phyloP scores from a whole-genome alignment of 1,139 yeast species.

The Taphrina populina region DNA sequence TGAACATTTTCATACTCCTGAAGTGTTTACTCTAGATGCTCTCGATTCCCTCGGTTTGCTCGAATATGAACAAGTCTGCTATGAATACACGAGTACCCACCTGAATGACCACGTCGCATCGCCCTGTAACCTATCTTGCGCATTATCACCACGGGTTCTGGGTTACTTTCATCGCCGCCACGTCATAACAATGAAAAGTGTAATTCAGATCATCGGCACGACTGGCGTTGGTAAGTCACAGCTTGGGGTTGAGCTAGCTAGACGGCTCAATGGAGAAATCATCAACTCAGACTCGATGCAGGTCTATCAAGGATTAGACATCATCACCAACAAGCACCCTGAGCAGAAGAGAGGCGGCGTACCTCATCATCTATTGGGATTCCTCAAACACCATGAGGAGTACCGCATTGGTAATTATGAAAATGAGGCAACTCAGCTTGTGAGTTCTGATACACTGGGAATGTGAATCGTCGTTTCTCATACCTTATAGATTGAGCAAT shows the following conservation, averaged over 20 bases:
- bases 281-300: constrained; percentile 98
- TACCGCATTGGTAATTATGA: constrained; percentile 81
- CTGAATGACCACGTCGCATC: too few species aligned
- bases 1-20: too few species aligned
- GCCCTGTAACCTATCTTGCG: too few species aligned
- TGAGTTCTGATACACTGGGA: constrained; percentile 22
- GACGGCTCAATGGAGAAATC: constrained; percentile 76
- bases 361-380: constrained; percentile 84
- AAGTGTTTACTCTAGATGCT: too few species aligned
- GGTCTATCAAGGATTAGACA: constrained; percentile 69
- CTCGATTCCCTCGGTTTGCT: too few species aligned
- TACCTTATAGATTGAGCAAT: constrained; percentile 53
- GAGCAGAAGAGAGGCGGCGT: constrained; percentile 67
- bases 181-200: neutral
- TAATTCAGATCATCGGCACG: constrained; percentile 83
- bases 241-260: constrained; percentile 76
- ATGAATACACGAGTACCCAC: too few species aligned
- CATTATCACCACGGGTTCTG: too few species aligned
- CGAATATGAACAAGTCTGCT: too few species aligned
- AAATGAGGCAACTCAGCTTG: constrained; percentile 57
- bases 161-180: too few species aligned
- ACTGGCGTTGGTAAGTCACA: constrained; percentile 84
- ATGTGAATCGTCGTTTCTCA: neutral
- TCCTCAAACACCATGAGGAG: constrained; percentile 68
- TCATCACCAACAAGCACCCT: constrained; percentile 91